Base-by-base conservation (phyloP, 2,329 filamentous ascomycete species). In the Phialocephala subalpina region DNA sequence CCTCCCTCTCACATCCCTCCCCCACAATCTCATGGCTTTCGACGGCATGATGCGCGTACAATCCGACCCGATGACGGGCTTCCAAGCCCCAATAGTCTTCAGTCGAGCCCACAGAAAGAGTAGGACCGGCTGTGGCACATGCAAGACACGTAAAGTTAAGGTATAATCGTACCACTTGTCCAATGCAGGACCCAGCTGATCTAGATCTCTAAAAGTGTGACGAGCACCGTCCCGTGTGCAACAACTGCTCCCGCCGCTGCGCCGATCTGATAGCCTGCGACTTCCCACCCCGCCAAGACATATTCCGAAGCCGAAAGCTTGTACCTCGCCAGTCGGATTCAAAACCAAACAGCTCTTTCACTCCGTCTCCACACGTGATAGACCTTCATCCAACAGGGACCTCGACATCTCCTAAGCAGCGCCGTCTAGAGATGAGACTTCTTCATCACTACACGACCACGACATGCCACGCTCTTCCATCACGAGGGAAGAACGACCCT, bases 51-150 rank as follows among this genome's bases (percentile, higher is more conserved):
- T 42, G 38, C 38, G 38, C 38, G 18, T 42, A 42, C 38, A 42
- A 42, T 3, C 12, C 20, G 45, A 49, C 20, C 45, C 20, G 12
- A 9, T 3, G 12, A 49, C 45, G 8, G 18, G 18, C 18, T 2
- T 22, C 18, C 8, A 9, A 11, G 18, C 25, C 6, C 47, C 47
- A 29, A 52, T 52, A 14, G 22, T 52, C 22, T 52, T 27, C 8
- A 52, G 47, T 20, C 47, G 47, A 6, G 25, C 47, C 47, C 47
- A 52, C 47, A 52, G 29, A 29, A 52, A 52, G 47, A 52, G 47
- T 20, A 52, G 12, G 29, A 52, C 6, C 12, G 47, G 47, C 20
- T 52, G 47, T 16, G 29, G 29, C 16, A 52, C 47, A 3, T 52
- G 47, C 12, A 52, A 52, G 12, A 2, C 6, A 2, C 47, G 47